Evolutionary conservation across 1,139 yeast genomes (phyloP).

Genomic region (Yamadazyma diospyri): DNA sequence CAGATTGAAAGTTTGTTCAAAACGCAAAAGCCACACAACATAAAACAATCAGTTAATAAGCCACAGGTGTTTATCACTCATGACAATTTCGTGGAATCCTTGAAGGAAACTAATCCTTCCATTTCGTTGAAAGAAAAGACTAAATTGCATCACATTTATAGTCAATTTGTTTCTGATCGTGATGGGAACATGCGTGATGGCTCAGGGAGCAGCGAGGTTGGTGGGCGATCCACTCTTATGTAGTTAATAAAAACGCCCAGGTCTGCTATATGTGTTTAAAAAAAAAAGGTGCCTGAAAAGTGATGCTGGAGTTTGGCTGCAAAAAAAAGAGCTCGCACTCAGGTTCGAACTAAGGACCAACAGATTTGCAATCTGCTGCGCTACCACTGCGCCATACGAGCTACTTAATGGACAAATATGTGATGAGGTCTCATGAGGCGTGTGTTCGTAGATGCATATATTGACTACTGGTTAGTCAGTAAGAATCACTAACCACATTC

Average conservation of each 20-base stretch:
- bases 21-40: neutral
- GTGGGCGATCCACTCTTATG: slow-evolving; percentile 78
- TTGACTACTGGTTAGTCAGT: neutral
- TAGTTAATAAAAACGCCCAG: slow-evolving; percentile 17
- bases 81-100: slow-evolving; percentile 59
- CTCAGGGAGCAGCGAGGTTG: slow-evolving; percentile 74
- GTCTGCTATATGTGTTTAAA: neutral
- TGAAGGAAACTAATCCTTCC: slow-evolving; percentile 80
- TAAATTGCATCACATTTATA: slow-evolving; percentile 64
- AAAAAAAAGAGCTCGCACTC: slow-evolving; percentile 17
- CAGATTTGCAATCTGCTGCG: slow-evolving; percentile 57
- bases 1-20: slow-evolving; percentile 43
- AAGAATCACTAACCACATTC: neutral
- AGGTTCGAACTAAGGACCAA: slow-evolving; percentile 53
- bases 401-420: neutral
- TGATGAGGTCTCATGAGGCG: neutral
- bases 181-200: slow-evolving; percentile 93
- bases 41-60: slow-evolving; percentile 1
- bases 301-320: neutral
- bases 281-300: neutral
- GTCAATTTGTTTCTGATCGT: slow-evolving; percentile 71
- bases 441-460: neutral
- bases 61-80: slow-evolving; percentile 34
- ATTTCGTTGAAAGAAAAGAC: slow-evolving; percentile 69
- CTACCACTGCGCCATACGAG: slow-evolving; percentile 43